Evolutionary conservation across 768 basidiomycete species (phyloP).

Genomic region (Trametes villosa): DNA sequence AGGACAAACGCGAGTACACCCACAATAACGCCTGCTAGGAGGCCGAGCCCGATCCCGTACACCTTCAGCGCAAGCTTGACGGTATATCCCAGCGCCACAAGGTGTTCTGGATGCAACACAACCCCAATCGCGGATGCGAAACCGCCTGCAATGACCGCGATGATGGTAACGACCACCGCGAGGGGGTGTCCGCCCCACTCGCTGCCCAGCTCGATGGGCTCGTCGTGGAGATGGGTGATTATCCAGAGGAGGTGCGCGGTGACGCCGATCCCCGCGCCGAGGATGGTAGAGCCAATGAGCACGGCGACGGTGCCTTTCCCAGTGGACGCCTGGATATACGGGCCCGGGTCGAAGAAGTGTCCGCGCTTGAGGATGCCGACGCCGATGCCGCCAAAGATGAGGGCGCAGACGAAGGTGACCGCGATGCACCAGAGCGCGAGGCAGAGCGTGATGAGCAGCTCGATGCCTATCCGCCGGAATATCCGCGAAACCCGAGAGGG

Average conservation of each 20-base stretch:
- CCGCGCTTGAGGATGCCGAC: background rate
- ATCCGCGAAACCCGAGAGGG: too few relatives aligned
- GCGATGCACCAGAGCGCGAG: background rate
- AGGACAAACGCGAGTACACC: background rate
- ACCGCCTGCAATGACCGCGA: background rate
- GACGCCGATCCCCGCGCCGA: background rate
- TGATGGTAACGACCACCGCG: background rate
- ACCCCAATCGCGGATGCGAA: constrained; percentile 2
- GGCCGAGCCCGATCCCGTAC: background rate
- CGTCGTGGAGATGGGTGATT: background rate
- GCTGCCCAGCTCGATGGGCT: background rate
- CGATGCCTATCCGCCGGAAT: background rate
- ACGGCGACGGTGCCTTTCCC: background rate
- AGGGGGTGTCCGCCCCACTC: background rate
- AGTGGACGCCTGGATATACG: background rate
- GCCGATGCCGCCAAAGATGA: background rate
- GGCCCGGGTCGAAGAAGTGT: background rate
- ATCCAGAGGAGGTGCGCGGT: background rate
- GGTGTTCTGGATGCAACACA: background rate
- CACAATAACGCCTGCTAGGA: background rate
- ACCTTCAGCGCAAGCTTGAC: background rate
- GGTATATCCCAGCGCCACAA: background rate
- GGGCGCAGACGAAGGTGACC: background rate
- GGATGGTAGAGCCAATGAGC: background rate
- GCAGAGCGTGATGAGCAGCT: background rate